A percentile compares a stretch with the other conserved stretches of the same genome.
Evolutionary conservation across 148 eudicot genomes (phyloP).

Genomic region (Diospyros kaki): DNA sequence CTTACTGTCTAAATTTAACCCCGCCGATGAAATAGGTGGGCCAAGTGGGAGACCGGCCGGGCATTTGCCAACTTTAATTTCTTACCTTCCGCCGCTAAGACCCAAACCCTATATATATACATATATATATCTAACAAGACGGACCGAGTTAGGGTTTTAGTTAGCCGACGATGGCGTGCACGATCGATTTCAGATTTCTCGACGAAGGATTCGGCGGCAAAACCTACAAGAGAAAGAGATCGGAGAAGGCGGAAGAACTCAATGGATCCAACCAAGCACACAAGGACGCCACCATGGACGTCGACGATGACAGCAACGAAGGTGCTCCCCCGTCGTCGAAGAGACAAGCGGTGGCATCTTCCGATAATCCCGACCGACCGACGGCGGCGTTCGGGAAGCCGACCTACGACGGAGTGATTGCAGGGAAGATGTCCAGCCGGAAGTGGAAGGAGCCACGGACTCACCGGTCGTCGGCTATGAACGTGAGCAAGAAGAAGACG

Average conservation of each 20-base stretch:
- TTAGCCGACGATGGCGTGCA: slow-evolving; percentile 59
- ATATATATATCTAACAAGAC: neutral
- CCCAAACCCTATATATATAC: neutral
- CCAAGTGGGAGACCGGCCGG: too few species aligned
- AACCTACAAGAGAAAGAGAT: slow-evolving; percentile 81
- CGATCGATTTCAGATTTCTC: slow-evolving; percentile 66
- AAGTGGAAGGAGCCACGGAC: slow-evolving; percentile 76
- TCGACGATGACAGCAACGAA: neutral
- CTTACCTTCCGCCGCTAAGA: too few species aligned
- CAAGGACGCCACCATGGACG: neutral
- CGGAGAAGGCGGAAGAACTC: slow-evolving; percentile 27
- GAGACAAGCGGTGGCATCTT: slow-evolving; percentile 54
- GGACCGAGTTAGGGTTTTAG: neutral
- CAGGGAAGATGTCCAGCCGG: slow-evolving; percentile 80
- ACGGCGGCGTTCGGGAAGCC: slow-evolving; percentile 43
- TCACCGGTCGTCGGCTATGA: slow-evolving; percentile 53
- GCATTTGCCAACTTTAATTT: too few species aligned
- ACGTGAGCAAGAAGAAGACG: slow-evolving; percentile 34
- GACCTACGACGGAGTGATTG: slow-evolving; percentile 87
- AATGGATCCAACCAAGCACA: neutral
- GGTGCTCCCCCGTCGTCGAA: slow-evolving; percentile 36
- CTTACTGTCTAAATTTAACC: too few species aligned
- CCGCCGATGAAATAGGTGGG: too few species aligned
- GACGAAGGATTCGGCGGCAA: slow-evolving; percentile 98
- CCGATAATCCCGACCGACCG: slow-evolving; percentile 61